A percentile compares a stretch with the other conserved stretches of the same genome.
Evolutionary conservation across 139 green algal species (phyloP).

Genomic region (Desmodesmus armatus): DNA sequence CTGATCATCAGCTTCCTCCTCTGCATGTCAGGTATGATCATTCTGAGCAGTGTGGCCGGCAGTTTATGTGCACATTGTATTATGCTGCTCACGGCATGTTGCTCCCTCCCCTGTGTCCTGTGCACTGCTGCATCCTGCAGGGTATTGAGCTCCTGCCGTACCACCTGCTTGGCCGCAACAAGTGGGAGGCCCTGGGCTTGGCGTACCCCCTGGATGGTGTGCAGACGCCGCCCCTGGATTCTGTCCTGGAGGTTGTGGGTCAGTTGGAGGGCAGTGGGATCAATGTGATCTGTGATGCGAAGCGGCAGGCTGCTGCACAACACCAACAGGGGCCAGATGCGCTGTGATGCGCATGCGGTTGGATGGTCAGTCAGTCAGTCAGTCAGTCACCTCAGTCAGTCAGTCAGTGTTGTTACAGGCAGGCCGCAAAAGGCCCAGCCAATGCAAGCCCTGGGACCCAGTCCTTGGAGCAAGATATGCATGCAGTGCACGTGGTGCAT

Average conservation of each 20-base stretch:
- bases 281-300: slow-evolving; percentile 51
- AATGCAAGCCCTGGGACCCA: too few relatives aligned
- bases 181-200: slow-evolving; percentile 67
- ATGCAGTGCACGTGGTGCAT: too few relatives aligned
- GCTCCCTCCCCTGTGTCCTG: background rate
- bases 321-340: too few relatives aligned
- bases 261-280: slow-evolving; percentile 46
- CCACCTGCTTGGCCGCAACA: slow-evolving; percentile 73
- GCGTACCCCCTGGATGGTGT: slow-evolving; percentile 65
- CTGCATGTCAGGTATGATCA: background rate
- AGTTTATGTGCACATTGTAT: background rate
- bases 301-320: too few relatives aligned
- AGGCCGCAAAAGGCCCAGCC: too few relatives aligned
- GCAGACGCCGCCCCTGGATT: slow-evolving; percentile 39
- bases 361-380: too few relatives aligned
- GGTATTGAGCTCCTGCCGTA: slow-evolving; percentile 81
- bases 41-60: background rate
- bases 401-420: too few relatives aligned
- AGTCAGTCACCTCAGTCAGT: too few relatives aligned
- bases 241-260: slow-evolving; percentile 32
- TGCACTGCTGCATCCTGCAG: slow-evolving; percentile 18
- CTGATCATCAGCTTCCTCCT: background rate
- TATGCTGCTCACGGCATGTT: background rate
- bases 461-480: too few relatives aligned
- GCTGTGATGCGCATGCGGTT: too few relatives aligned